Evolutionary conservation across 106 monocot species (phyloP).

Genomic region (Triglochin maritima): DNA sequence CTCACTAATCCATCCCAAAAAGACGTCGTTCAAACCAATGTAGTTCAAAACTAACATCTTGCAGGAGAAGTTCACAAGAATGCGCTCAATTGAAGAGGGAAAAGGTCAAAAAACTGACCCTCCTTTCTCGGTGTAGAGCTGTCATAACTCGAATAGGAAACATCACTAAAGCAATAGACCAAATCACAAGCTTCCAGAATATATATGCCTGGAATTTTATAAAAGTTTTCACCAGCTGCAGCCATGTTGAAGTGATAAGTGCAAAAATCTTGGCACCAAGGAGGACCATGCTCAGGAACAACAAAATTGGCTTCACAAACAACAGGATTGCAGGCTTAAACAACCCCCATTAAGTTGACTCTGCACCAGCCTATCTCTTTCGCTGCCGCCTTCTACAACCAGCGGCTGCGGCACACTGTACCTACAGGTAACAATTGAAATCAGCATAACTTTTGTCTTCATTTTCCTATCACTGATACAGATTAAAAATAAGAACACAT

Average conservation of each 20-base stretch:
- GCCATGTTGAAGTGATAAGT: neutral
- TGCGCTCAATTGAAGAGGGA: neutral
- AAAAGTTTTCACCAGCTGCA: constrained; percentile 12
- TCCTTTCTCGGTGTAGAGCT: constrained; percentile 14
- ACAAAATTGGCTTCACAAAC: constrained; percentile 8
- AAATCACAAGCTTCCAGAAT: constrained; percentile 5
- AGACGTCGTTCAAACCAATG: too few species aligned
- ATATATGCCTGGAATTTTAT: constrained; percentile 10
- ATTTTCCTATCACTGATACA: too few species aligned
- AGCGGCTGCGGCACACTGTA: too few species aligned
- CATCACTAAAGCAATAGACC: neutral
- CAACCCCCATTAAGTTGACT: neutral
- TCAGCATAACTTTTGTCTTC: too few species aligned
- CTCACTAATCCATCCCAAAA: too few species aligned
- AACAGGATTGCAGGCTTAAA: neutral
- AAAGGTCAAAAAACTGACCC: constrained; percentile 1
- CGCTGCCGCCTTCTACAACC: neutral
- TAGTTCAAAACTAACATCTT: too few species aligned
- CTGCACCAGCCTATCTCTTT: neutral
- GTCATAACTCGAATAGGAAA: constrained; percentile 18
- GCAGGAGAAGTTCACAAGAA: neutral
- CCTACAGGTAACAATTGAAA: too few species aligned
- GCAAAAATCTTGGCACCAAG: constrained; percentile 3
- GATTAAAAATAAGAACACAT: too few species aligned
- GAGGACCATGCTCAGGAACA: neutral